phyloP scores from a whole-genome alignment of 1,284 basidiomycete species.

The Exobasidium rhododendri region DNA sequence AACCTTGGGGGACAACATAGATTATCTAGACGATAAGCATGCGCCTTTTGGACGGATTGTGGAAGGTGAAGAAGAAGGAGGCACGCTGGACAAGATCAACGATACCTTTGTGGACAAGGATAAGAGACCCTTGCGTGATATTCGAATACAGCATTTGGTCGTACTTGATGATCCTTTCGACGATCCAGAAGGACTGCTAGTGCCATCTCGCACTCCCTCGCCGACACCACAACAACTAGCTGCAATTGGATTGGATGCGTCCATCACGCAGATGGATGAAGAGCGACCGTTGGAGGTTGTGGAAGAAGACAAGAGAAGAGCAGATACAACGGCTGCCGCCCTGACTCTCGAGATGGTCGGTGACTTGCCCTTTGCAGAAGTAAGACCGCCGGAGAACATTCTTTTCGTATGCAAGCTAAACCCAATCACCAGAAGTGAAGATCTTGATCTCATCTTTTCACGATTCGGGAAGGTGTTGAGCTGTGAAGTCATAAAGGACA shows the following conservation, averaged over 20 bases:
- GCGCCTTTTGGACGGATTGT: conserved; percentile 92
- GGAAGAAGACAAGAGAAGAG: conserved; percentile 72
- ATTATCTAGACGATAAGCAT: conserved; percentile 93
- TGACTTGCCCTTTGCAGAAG: conserved; percentile 94
- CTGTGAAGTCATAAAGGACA: conserved; percentile 94
- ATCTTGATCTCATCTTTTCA: conserved; percentile 94
- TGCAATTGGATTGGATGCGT: conserved; percentile 69
- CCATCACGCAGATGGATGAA: conserved; percentile 57
- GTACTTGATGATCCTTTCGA: conserved; percentile 94
- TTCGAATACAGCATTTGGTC: conserved; percentile 79
- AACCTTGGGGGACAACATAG: conserved; percentile 82
- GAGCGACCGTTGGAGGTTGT: conserved; percentile 71
- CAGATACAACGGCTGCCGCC: conserved; percentile 85
- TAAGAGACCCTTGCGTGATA: conserved; percentile 84
- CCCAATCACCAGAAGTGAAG: conserved; percentile 88
- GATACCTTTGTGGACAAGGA: conserved; percentile 83
- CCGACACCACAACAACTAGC: conserved; percentile 53
- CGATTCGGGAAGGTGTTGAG: conserved; percentile 92
- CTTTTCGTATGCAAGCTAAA: conserved; percentile 99
- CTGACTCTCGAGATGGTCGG: conserved; percentile 99
- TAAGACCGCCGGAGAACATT: conserved; percentile 95
- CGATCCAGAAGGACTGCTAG: conserved; percentile 65
- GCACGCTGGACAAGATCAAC: conserved; percentile 84
- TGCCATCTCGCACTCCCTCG: conserved; percentile 72
- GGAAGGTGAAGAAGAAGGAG: conserved; percentile 71